These are phyloP conservation scores for Onygenales sp. DNA, from an alignment of 2,329 filamentous ascomycete genomes.

Conservation along the genomic window DNA sequence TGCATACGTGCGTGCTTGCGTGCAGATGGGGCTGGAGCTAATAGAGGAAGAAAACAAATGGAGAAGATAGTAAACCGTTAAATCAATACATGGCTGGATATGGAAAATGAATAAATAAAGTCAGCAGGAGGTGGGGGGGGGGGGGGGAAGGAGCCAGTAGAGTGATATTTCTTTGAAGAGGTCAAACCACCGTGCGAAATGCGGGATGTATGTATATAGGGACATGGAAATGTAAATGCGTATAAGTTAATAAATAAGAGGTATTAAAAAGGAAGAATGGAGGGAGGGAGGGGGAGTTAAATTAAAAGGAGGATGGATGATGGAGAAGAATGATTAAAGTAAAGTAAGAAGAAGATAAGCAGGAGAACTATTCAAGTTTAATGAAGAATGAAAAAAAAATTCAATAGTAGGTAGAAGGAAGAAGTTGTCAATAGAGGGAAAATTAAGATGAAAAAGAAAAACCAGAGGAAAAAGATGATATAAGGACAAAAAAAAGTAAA, in stretches of 20 bases:
- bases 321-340: not conserved
- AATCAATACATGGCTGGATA: no score
- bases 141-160: not conserved
- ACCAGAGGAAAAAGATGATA: constrained; percentile 11
- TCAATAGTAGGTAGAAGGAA: constrained; percentile 12
- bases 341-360: constrained; percentile 3
- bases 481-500: constrained; percentile 5
- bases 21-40: no score
- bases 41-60: no score
- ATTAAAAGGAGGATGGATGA: not conserved
- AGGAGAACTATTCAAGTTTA: not conserved
- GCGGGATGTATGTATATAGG: not conserved
- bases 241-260: not conserved
- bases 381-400: not conserved
- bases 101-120: constrained; percentile 3
- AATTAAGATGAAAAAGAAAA: constrained; percentile 6
- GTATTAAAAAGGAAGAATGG: not conserved
- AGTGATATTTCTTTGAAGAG: not conserved
- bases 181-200: not conserved
- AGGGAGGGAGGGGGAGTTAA: not conserved
- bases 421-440: constrained; percentile 13
- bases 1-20: not conserved
- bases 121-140: not conserved
- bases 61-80: no score
- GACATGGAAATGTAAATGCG: not conserved